A percentile compares a stretch with the other conserved stretches of the same genome.
These are phyloP conservation scores for Hypoxylon rickii DNA, from an alignment of 495 filamentous ascomycete species.

Conservation along the genomic window DNA sequence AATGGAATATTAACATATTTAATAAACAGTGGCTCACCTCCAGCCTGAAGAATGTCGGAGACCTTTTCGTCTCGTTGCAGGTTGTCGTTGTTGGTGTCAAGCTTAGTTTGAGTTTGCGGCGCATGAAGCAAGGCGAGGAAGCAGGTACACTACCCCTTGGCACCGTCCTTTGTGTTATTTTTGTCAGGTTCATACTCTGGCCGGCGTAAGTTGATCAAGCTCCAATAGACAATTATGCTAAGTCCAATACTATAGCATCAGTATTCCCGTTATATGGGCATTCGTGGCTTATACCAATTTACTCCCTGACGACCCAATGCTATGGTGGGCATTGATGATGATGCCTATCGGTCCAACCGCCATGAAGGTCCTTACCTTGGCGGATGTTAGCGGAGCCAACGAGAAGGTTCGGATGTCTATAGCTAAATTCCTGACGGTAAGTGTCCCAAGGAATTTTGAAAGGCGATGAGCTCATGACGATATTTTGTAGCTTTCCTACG, in stretches of 20 bases:
- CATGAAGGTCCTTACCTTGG: conserved; percentile 68
- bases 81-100: conserved; percentile 76
- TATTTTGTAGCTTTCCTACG: conserved; percentile 32
- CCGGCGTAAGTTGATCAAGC: conserved; percentile 49
- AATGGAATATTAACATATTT: conserved; percentile 42
- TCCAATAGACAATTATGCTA: conserved; percentile 4
- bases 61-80: conserved; percentile 72
- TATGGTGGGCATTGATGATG: conserved; percentile 79
- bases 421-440: conserved; percentile 70
- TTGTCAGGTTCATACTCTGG: conserved; percentile 69
- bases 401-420: conserved; percentile 69
- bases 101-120: conserved; percentile 57
- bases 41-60: conserved; percentile 67
- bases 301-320: conserved; percentile 66
- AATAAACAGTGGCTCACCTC: conserved; percentile 71
- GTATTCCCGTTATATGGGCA: conserved; percentile 64
- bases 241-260: conserved; percentile 31
- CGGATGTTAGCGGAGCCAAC: conserved; percentile 64
- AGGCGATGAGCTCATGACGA: conserved; percentile 5
- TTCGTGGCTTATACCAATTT: conserved; percentile 63
- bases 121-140: conserved; percentile 52
- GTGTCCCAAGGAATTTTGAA: conserved; percentile 12
- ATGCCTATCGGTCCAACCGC: conserved; percentile 76
- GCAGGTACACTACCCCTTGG: conserved; percentile 51
- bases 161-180: conserved; percentile 58